Evolutionary conservation across 306 rosid species (phyloP), one percentile per base, ranked within the genome.

Genomic region (Pterocarpus macrocarpus): DNA sequence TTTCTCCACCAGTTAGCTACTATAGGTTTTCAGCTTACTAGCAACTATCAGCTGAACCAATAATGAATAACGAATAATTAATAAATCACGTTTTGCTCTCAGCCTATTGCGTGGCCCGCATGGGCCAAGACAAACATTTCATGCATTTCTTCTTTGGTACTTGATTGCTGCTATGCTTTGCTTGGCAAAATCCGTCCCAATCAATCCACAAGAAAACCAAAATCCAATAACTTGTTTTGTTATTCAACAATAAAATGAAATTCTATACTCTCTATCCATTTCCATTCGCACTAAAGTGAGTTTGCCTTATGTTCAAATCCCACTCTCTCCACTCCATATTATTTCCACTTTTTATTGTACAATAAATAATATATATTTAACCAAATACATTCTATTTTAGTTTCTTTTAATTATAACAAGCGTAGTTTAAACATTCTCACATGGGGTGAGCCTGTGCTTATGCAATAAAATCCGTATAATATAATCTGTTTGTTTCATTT

Each of bases 1-100:
- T 58, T 58, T 71, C 76, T 53, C 8, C 76, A 2, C 16, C 12
- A 50, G 41, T 71, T 28, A 69, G 58, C 53, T 16, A 47, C 53
- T 47, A 12, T 8, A 15, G 17, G 16, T 14, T 52, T 52, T 17
- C n/a, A 32, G 32, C 39, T 45, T 58, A 63, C 34, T 34, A 62
- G 34, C 28, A 45, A 2, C 58, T 52, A 13, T 75, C 47, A 63
- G 35, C 64, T 50, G 49, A 76, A 75, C 9, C 28, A 43, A 14
- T 28, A 28, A 47, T 55, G 22, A 4, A 3, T 67, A 8, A 5
- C 43, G 55, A 17, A 16, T 67, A 41, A 49, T 47, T 47, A 8
- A 47, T 44, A 44, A 7, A 22, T 44, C 38, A 9, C 5, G 39
- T 69, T 5, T 68, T 69, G 53, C 22, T 43, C 45, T 67, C 43